phyloP scores from a whole-genome alignment of 164 flowering plant genomes.

The Malania oleifera region DNA sequence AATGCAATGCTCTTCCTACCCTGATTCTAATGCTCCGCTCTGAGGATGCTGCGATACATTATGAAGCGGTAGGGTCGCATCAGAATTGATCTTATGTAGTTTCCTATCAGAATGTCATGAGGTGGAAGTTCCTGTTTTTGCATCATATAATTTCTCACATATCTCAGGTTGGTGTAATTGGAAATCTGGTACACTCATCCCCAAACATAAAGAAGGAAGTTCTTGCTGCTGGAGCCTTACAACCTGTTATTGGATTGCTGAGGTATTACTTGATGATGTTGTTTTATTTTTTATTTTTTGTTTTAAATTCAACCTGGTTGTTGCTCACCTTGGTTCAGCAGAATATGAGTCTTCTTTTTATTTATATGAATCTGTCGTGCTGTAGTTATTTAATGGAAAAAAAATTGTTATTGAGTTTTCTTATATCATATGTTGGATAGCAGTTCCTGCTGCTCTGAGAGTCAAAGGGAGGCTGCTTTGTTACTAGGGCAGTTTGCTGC shows the following conservation, averaged over 20 bases:
- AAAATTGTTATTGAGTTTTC: background rate
- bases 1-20: constrained; percentile 94
- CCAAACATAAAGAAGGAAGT: constrained; percentile 95
- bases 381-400: background rate
- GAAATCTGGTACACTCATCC: constrained; percentile 96
- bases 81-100: background rate
- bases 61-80: constrained; percentile 74
- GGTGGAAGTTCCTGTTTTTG: background rate
- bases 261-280: constrained; percentile 36
- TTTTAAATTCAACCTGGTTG: too few species aligned
- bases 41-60: constrained; percentile 93
- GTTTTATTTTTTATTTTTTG: background rate
- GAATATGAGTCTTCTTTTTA: background rate
- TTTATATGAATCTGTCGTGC: background rate
- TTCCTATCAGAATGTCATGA: background rate
- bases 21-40: constrained; percentile 90
- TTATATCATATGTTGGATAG: constrained; percentile 16
- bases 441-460: constrained; percentile 91
- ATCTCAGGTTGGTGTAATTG: constrained; percentile 94
- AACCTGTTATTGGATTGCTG: constrained; percentile 90
- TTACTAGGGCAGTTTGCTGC: constrained; percentile 96
- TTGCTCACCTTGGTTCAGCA: background rate
- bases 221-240: constrained; percentile 92
- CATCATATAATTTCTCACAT: background rate
- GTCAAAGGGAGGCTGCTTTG: constrained; percentile 91